Conservation (phyloP, 768 basidiomycete genomes). For the Phylloporus sp. region DNA sequence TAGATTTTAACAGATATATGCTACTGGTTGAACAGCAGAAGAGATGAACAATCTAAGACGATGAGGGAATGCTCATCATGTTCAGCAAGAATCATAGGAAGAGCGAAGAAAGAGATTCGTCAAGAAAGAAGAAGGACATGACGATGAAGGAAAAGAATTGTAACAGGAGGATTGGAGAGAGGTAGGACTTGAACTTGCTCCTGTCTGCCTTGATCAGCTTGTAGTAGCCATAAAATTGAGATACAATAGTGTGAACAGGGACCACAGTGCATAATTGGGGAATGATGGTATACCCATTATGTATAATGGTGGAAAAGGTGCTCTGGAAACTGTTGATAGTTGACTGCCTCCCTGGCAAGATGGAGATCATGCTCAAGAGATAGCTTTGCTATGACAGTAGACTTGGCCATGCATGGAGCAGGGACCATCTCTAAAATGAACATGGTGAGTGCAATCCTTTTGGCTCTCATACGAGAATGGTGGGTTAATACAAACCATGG, state of each 20-base stretch:
- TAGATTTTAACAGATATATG: too few relatives aligned
- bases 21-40: too few relatives aligned
- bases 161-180: constrained; percentile 44
- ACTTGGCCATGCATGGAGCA: constrained; percentile 31
- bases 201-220: constrained; percentile 13
- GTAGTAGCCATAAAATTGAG: constrained; percentile 67
- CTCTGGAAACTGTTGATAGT: constrained; percentile 26
- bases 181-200: background rate
- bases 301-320: constrained; percentile 29
- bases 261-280: constrained; percentile 37
- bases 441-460: constrained; percentile 5
- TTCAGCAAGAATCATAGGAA: too few relatives aligned
- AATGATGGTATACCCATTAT: constrained; percentile 22
- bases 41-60: too few relatives aligned
- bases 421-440: background rate
- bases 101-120: too few relatives aligned
- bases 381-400: constrained; percentile 45
- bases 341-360: constrained; percentile 28
- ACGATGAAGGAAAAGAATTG: too few relatives aligned
- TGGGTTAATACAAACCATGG: constrained; percentile 14
- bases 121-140: too few relatives aligned
- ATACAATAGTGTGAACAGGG: constrained; percentile 49
- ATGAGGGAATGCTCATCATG: too few relatives aligned
- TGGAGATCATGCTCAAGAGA: constrained; percentile 38
- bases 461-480: constrained; percentile 11